Evolutionary conservation across 2,329 filamentous ascomycete species (phyloP), one percentile per base, ranked within the genome.

Genomic region (Aureobasidium namibiae): DNA sequence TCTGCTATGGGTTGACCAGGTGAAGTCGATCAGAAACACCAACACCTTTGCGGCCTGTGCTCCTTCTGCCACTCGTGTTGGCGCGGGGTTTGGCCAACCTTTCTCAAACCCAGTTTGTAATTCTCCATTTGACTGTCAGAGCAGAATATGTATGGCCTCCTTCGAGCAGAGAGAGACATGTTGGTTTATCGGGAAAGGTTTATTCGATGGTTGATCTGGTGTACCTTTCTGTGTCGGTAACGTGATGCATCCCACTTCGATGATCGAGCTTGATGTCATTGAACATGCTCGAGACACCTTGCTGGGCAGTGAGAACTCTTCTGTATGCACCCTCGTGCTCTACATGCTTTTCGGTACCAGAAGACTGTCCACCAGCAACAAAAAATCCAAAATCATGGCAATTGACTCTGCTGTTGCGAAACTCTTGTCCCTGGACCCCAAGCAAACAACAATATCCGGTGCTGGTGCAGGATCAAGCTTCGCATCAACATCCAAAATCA

Each of bases 401-500:
- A 75, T 89, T 41, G 87, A 91, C 68, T 70, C 81, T 1, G 84
- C 84, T 26, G 82, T 90, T 39, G 69, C 82, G 16, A 70, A 80
- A 59, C 82, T 86, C 9, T 78, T 91, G 3, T 73, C 75, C 6
- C 77, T 90, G 6, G 79, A 87, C 59, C 72, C 80, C 0, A 72
- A 73, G 16, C 73, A 71, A 24, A 80, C 84, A 31, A 80, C 74
- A 44, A 80, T 90, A 13, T 74, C 78, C 1, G 75, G 81, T 3
- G 81, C 86, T 62, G 87, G 86, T n/a, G 42, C 42, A 1, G 85
- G 85, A 42, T 88, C 88, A 60, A 77, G 75, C 59, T 77, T 75
- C 63, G 78, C 87, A 1, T 84, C 84, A 0, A 89, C 87, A 0
- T 86, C 81, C 60, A 88, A 85, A 68, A 76, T 83, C 45, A 75